Conservation (phyloP, 2,329 filamentous ascomycete species). For the Pyricularia pennisetigena region DNA sequence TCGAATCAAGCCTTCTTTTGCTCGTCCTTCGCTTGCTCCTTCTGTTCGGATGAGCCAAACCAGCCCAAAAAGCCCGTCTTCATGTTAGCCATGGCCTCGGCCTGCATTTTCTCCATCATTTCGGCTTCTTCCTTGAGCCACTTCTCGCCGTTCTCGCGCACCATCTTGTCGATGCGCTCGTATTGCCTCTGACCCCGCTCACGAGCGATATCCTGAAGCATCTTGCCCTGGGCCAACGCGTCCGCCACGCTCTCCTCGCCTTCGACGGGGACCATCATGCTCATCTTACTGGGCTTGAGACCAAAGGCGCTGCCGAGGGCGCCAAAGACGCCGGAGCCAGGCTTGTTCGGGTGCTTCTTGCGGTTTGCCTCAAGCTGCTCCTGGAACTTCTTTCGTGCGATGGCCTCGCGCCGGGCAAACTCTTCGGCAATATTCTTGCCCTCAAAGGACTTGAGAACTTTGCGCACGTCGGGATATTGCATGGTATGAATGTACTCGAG, state of each 20-base stretch:
- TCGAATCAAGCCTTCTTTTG: conserved; percentile 7
- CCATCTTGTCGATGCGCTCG: conserved; percentile 79
- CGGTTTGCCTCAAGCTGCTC: conserved; percentile 63
- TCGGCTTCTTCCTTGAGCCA: conserved; percentile 92
- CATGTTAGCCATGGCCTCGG: conserved; percentile 89
- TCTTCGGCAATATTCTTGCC: conserved; percentile 83
- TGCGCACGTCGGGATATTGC: conserved; percentile 79
- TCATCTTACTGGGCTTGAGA: conserved; percentile 61
- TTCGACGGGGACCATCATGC: conserved; percentile 42
- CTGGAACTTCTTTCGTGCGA: conserved; percentile 76
- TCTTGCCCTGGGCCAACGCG: conserved; percentile 85
- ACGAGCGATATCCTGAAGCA: conserved; percentile 88
- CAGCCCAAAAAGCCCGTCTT: conserved; percentile 63
- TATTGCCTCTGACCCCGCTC: conserved; percentile 89
- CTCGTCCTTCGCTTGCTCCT: conserved; percentile 8
- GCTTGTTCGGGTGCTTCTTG: conserved; percentile 44
- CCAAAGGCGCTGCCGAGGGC: conserved; percentile 65
- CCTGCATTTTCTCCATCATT: conserved; percentile 78
- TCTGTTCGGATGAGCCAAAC: conserved; percentile 23
- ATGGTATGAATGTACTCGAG: conserved; percentile 95
- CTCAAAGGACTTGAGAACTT: conserved; percentile 78
- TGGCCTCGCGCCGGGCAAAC: conserved; percentile 79
- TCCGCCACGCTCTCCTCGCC: conserved; percentile 64
- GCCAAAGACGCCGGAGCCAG: conserved; percentile 46
- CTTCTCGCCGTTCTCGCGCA: conserved; percentile 81